Percentiles rank a stretch among this genome's conserved stretches.
phyloP scores from a whole-genome alignment of 176 grass and related monocot species.

The Pontederia paniculata region DNA sequence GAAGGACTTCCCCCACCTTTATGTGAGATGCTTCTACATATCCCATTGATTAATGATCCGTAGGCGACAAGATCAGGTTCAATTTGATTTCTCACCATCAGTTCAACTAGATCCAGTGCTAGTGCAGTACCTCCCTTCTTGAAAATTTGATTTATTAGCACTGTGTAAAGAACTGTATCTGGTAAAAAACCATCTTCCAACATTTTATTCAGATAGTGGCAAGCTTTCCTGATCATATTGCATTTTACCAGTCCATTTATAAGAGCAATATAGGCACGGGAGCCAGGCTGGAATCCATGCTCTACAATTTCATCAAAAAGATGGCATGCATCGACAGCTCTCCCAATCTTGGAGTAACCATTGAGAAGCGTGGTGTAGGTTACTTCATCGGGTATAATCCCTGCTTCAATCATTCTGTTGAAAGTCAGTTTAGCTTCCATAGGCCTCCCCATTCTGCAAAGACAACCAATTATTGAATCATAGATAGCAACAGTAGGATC shows the following conservation, averaged over 20 bases:
- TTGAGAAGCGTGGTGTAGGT: conserved; percentile 27
- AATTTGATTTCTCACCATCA: conserved; percentile 26
- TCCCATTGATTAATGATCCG: conserved; percentile 22
- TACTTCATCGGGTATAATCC: conserved; percentile 24
- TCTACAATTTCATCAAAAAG: conserved; percentile 34
- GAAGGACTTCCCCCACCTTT: conserved; percentile 9
- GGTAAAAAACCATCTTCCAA: conserved; percentile 27
- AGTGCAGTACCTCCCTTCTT: conserved; percentile 16
- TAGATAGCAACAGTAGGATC: conserved; percentile 22
- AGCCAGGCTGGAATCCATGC: conserved; percentile 19
- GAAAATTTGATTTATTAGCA: conserved; percentile 32
- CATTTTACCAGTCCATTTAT: conserved; percentile 33
- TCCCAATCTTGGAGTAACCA: conserved; percentile 18
- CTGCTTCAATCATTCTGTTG: conserved; percentile 17
- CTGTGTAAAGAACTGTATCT: conserved; percentile 33
- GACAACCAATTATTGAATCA: conserved; percentile 23
- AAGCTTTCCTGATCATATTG: conserved; percentile 17
- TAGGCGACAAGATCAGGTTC: conserved; percentile 26
- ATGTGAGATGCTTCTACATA: conserved; percentile 20
- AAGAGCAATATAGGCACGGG: conserved; percentile 20
- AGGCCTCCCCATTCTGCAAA: conserved; percentile 18
- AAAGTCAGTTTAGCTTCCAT: conserved; percentile 21
- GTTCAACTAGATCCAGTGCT: conserved; percentile 22
- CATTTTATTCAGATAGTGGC: conserved; percentile 29
- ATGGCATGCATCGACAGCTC: not conserved